Evolutionary conservation across 2,329 filamentous ascomycete genomes (phyloP), one percentile per base, ranked within the genome.

Genomic region (Raffaelea arxii): DNA sequence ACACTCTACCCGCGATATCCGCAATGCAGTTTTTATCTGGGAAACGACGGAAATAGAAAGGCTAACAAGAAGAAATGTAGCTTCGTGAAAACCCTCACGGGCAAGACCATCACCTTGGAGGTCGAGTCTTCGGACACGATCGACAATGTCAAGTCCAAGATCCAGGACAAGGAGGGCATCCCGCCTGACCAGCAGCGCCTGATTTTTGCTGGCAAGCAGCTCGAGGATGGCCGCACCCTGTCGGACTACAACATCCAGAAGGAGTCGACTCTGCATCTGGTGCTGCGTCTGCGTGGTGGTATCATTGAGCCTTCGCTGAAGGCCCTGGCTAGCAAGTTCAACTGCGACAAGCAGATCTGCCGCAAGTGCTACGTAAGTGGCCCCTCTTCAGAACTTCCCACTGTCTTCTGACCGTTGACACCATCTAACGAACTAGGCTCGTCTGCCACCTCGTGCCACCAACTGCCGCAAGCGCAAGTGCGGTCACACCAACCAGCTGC

Each of bases 381-480:
- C n/a, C 4, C 2, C 25, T 32, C 16, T 39, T n/a, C 35, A 6
- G 21, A 41, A 48, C 30, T 37, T 45, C n/a, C n/a, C n/a, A n/a
- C n/a, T n/a, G n/a, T n/a, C 27, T 16, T 9, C 27, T 16, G 27
- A 30, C 32, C 16, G 14, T 36, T 36, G 7, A 36, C 32, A 41
- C 49, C 80, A 75, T 14, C 30, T 18, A 24, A 38, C 22, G 16
- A 12, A 6, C 19, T 25, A 54, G 53, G 78, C 79, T 54, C 90
- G 91, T 71, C 89, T 97, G 56, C 91, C 91, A 59, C 91, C 91
- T 61, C 88, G 92, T 82, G 92, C 92, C 65, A 96, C 91, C 81
- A 98, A 98, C 86, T 98, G 92, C 87, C 82, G 90, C 66, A 97
- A 97, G 89, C 90, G 90, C 79, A 97, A 97, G 84, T 97, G 91